These are phyloP conservation scores for Salix dunnii DNA, from an alignment of 345 rosid species.

Conservation along the genomic window DNA sequence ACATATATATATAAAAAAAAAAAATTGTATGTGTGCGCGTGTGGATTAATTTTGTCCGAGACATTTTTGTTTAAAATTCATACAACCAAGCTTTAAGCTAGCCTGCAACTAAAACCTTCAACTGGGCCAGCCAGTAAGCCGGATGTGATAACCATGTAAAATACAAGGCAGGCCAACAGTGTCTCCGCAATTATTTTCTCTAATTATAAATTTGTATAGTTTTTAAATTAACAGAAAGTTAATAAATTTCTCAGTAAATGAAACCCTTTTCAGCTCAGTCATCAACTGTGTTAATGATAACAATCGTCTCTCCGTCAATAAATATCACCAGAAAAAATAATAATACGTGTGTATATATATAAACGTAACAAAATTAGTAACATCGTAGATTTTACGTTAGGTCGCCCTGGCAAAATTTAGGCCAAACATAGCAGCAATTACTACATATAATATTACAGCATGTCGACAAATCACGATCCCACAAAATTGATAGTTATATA, in stretches of 20 bases:
- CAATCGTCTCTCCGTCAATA: neutral
- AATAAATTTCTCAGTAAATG: neutral
- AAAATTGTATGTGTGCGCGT: too few relatives aligned
- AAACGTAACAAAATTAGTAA: neutral
- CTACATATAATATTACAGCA: slow-evolving; percentile 11
- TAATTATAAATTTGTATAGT: neutral
- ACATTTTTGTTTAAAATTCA: too few relatives aligned
- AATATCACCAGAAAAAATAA: neutral
- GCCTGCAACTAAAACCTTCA: too few relatives aligned
- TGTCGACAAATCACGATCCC: slow-evolving; percentile 22
- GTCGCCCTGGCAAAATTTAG: neutral
- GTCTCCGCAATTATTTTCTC: too few relatives aligned
- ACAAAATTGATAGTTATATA: neutral
- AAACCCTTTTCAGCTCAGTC: neutral
- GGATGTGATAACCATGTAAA: too few relatives aligned
- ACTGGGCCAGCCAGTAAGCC: too few relatives aligned
- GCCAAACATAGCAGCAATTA: slow-evolving; percentile 2
- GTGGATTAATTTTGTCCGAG: too few relatives aligned
- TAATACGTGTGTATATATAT: too few relatives aligned
- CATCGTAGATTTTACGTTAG: neutral
- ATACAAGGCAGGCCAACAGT: too few relatives aligned
- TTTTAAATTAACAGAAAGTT: neutral
- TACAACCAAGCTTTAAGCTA: too few relatives aligned
- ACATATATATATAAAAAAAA: too few relatives aligned
- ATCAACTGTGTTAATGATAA: neutral